Percentiles rank a stretch among this genome's conserved stretches.
Evolutionary conservation across 139 green algal species (phyloP).

Genomic region (Tetraselmis chui): DNA sequence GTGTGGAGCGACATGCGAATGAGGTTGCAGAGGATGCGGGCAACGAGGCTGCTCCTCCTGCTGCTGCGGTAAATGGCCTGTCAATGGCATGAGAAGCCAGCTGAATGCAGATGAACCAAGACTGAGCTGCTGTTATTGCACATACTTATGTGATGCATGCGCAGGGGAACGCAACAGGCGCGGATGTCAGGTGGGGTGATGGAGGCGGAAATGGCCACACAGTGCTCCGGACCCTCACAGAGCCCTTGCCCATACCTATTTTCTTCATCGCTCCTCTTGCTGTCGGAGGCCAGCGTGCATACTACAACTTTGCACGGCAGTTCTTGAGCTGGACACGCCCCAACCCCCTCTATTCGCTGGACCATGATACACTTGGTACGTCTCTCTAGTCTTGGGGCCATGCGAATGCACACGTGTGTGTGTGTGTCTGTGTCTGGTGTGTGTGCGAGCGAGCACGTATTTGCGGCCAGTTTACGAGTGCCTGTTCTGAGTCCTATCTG

Average conservation of each 20-base stretch:
- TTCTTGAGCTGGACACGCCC: neutral
- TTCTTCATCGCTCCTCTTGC: neutral
- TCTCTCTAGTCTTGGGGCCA: no score
- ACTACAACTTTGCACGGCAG: neutral
- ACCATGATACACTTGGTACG: neutral
- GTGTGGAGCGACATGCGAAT: no score
- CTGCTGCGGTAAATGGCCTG: no score
- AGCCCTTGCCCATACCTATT: neutral
- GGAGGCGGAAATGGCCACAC: neutral
- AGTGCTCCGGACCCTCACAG: neutral
- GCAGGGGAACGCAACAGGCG: no score
- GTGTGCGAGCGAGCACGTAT: neutral
- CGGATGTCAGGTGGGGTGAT: neutral
- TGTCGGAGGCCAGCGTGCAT: neutral
- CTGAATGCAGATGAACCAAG: no score
- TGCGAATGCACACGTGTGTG: neutral
- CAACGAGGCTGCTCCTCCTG: no score
- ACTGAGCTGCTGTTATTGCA: no score
- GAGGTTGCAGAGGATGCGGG: no score
- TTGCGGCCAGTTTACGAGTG: no score
- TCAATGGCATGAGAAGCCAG: no score
- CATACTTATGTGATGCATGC: no score
- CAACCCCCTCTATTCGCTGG: neutral
- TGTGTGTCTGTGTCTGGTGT: neutral
- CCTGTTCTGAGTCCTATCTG: no score